Base-by-base conservation (phyloP, 2,329 filamentous ascomycete species). In the Chlorencoelia australis region DNA sequence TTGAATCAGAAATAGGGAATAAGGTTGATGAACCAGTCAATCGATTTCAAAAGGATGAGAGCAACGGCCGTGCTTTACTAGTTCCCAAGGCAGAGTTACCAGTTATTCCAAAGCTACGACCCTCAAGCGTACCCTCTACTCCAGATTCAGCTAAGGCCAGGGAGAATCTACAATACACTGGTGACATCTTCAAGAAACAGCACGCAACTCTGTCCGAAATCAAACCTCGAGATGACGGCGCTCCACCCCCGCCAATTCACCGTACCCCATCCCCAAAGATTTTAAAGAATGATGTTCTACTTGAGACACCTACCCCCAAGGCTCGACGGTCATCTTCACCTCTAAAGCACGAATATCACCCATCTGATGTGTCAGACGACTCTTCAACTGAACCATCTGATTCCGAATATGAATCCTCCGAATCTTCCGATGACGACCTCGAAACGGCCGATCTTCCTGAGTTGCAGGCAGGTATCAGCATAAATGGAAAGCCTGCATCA, bases 331-430 rank as follows among this genome's bases (percentile, higher is more conserved):
- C 78, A 1, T 96, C 91, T 0, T 98, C 91, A 1, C 91, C 91
- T 0, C 67, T 98, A 33, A 98, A 98, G 63, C 89, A 96, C 55
- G 89, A 98, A 61, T 98, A 95, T 52, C 80, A 88, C 44, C 89
- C 89, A 10, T 96, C 91, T 1, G 74, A 79, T 31, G 76, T 72
- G 0, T 78, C 74, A 0, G 64, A 59, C 14, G 41, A 87, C 51
- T 89, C 85, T 10, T 82, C 82, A 14, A 35, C 37, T 11, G 37
- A 40, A 36, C 33, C 35, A 37, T 36, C 37, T 5, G 37, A 40
- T n/a, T 36, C 37, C 7, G 36, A 39, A 36, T 21, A 36, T 19
- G 27, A 36, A 31, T 39, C 37, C 15, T 40, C 37, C 11, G 31
- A 28, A 18, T 40, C 33, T 19, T 33, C 36, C 17, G 37, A 39